Evolutionary conservation across 179 eudicot genomes (phyloP).

Genomic region (Gypsophila paniculata): DNA sequence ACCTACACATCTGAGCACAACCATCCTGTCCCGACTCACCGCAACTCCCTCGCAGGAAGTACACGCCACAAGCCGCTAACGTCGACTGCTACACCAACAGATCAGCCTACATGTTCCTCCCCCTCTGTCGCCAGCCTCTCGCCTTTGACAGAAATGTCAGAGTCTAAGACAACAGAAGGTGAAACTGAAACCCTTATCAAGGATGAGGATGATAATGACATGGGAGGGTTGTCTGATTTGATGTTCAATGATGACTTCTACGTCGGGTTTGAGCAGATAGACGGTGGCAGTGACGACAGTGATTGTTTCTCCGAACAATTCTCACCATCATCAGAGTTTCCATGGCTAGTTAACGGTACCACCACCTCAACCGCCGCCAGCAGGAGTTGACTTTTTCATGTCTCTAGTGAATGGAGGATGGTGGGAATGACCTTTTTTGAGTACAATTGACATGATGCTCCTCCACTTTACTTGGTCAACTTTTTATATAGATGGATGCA

Average conservation of each 20-base stretch:
- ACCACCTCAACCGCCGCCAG: conserved; percentile 26
- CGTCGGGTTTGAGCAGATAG: conserved; percentile 36
- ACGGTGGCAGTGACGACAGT: conserved; percentile 28
- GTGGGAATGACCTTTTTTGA: conserved; percentile 19
- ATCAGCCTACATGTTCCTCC: conserved; percentile 28
- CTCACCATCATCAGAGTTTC: conserved; percentile 29
- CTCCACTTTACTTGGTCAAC: conserved; percentile 31
- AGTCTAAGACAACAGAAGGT: conserved; percentile 19
- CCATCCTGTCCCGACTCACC: conserved; percentile 40
- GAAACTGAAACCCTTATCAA: conserved; percentile 24
- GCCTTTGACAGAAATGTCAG: conserved; percentile 28
- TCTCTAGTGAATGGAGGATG: neutral
- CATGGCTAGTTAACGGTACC: conserved; percentile 23
- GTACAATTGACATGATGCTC: conserved; percentile 21
- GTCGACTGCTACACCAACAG: conserved; percentile 3
- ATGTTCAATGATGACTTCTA: conserved; percentile 38
- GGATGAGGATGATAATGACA: conserved; percentile 23
- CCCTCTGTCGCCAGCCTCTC: conserved; percentile 28
- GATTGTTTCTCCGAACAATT: conserved; percentile 38
- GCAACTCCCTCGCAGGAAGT: conserved; percentile 42
- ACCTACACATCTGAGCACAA: conserved; percentile 42
- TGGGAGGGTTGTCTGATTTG: conserved; percentile 31
- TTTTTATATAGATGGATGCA: neutral
- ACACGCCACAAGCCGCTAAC: conserved; percentile 35
- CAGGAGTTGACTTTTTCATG: conserved; percentile 28